Base-by-base conservation (phyloP, 176 grass and related monocot genomes). In the Saccharum officinarum region DNA sequence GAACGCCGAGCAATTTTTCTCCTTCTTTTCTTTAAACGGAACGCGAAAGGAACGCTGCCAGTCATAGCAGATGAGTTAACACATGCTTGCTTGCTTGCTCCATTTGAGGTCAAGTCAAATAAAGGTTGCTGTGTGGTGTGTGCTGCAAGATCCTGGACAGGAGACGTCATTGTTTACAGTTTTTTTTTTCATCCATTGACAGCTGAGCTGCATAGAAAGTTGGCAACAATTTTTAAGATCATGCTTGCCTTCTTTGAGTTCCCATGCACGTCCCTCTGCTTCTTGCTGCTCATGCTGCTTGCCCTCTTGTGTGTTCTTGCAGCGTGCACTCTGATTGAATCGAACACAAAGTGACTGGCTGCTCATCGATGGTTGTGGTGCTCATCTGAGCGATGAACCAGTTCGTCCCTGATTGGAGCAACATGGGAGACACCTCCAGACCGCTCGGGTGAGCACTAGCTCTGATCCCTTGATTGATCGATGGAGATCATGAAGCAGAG, bases 371-470 rank as follows among this genome's bases (percentile, higher is more conserved):
- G 40, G 9, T 39, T n/a, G 75, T 12, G 69, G 65, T 11, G 61
- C 22, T 80, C 0, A 4, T 61, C 81, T 80, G 78, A 91, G 73
- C 84, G 50, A 95, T 95, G 92, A 95, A 72, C 82, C 87, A 92
- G 31, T 95, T 86, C 85, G 85, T 90, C 49, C 85, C 85, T 42
- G 86, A 89, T 80, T 92, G 90, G 87, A 80, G 30, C 20, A 90
- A 88, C 82, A 92, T 92, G 90, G 90, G 77, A 10, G 88, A 89
- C 78, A 65, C 70, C 36, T 86, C 81, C 78, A 90, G 90, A 64
- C 67, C 65, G 15, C 87, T 85, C 71, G 86, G 88, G 82, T 92
- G 40, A 33, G 90, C 28, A 50, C 14, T 17, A 59, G 6, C 54
- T 23, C 23, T 4, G 72, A 81, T 92, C 3, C 63, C 52, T 64